Conservation (phyloP, 441 rosid genomes). For the Gossypium davidsonii region DNA sequence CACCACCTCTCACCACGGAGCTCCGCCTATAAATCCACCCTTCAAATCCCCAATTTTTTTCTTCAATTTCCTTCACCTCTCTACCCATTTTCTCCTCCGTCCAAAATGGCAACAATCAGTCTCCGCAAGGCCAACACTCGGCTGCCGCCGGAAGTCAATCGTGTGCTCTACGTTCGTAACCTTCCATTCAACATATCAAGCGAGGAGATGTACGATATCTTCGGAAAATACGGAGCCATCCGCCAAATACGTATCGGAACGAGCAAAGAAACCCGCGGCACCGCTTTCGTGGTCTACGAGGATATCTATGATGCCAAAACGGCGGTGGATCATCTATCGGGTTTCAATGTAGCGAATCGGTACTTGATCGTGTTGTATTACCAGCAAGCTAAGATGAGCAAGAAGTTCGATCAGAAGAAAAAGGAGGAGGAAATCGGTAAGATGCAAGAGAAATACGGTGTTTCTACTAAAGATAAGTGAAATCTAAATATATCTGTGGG, state of each 20-base stretch:
- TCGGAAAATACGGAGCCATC: constrained; percentile 91
- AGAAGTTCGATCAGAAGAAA: constrained; percentile 94
- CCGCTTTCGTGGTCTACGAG: constrained; percentile 90
- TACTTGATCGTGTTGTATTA: constrained; percentile 82
- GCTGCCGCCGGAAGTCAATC: constrained; percentile 88
- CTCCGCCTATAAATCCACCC: neutral
- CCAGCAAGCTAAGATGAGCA: constrained; percentile 95
- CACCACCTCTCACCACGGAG: neutral
- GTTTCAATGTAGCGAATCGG: constrained; percentile 91
- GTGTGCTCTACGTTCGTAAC: constrained; percentile 88
- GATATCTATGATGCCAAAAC: constrained; percentile 95
- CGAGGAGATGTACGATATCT: constrained; percentile 99
- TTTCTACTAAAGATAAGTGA: constrained; percentile 85
- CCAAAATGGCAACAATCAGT: constrained; percentile 55
- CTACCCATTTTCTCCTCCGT: constrained; percentile 14
- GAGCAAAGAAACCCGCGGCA: constrained; percentile 82
- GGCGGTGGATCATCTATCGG: constrained; percentile 93
- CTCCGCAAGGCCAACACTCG: constrained; percentile 82
- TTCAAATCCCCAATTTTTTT: neutral
- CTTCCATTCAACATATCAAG: constrained; percentile 93
- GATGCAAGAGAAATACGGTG: constrained; percentile 96
- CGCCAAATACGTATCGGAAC: constrained; percentile 89
- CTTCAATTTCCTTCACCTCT: neutral
- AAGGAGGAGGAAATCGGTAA: constrained; percentile 78
- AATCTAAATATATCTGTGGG: neutral